Conservation (phyloP, 177 flowering plant species). For the Vitis hybrid region DNA sequence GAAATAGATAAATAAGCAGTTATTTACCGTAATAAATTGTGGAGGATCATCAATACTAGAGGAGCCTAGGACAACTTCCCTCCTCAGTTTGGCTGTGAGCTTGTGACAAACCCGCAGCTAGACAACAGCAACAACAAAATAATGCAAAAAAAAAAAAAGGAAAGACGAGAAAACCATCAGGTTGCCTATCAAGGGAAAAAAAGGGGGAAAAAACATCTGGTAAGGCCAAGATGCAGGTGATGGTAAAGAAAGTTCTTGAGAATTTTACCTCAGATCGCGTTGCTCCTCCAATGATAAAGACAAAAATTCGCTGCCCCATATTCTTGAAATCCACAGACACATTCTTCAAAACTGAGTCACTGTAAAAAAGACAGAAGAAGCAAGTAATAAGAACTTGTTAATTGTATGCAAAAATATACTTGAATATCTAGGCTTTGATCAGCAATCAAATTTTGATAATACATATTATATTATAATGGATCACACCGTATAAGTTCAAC, state of each 20-base stretch:
- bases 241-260: background rate
- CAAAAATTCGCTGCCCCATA: conserved; percentile 50
- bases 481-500: background rate
- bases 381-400: too few relatives aligned
- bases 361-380: conserved; percentile 11
- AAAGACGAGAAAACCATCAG: background rate
- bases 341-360: conserved; percentile 37
- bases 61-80: conserved; percentile 85
- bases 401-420: too few relatives aligned
- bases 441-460: background rate
- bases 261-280: conserved; percentile 53
- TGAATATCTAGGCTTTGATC: background rate
- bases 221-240: background rate
- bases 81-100: conserved; percentile 69
- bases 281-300: conserved; percentile 52
- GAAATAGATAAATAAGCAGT: background rate
- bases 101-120: conserved; percentile 89
- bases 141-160: too few relatives aligned
- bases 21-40: conserved; percentile 76
- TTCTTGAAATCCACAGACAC: conserved; percentile 34
- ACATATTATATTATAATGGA: background rate
- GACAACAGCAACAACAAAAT: conserved; percentile 15
- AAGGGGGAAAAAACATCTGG: too few relatives aligned
- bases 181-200: background rate
- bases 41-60: conserved; percentile 90